Conservation (phyloP, 148 eudicot species). For the Rhododendron kiyosumense region DNA sequence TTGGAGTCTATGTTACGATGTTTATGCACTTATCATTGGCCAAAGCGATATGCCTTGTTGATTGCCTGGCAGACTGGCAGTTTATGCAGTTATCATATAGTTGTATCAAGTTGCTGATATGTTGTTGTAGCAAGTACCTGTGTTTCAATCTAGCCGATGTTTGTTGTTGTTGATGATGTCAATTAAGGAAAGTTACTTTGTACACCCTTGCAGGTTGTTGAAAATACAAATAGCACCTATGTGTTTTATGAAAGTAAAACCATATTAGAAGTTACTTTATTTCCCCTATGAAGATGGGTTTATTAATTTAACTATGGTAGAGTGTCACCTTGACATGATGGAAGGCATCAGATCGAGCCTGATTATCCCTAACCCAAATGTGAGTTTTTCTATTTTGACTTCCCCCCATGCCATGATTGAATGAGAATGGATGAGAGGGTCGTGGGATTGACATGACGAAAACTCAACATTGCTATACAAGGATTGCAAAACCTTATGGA, state of each 20-base stretch:
- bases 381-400: no score
- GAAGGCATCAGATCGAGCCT: no score
- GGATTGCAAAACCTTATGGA: no score
- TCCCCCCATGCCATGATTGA: no score
- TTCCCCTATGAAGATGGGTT: background rate
- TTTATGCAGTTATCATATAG: background rate
- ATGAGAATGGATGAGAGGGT: no score
- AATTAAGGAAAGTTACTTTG: background rate
- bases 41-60: background rate
- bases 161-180: background rate
- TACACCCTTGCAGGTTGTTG: background rate
- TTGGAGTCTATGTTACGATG: background rate
- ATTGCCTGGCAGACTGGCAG: background rate
- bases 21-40: background rate
- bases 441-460: no score
- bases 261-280: background rate
- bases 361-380: no score
- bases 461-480: no score
- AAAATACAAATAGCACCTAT: background rate
- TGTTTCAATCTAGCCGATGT: background rate
- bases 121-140: background rate
- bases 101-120: background rate
- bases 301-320: background rate
- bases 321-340: no score
- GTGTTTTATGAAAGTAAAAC: background rate